Evolutionary conservation across 805 yeast genomes (phyloP), one percentile per base, ranked within the genome.

Genomic region (Zygoascus bituminiphila): DNA sequence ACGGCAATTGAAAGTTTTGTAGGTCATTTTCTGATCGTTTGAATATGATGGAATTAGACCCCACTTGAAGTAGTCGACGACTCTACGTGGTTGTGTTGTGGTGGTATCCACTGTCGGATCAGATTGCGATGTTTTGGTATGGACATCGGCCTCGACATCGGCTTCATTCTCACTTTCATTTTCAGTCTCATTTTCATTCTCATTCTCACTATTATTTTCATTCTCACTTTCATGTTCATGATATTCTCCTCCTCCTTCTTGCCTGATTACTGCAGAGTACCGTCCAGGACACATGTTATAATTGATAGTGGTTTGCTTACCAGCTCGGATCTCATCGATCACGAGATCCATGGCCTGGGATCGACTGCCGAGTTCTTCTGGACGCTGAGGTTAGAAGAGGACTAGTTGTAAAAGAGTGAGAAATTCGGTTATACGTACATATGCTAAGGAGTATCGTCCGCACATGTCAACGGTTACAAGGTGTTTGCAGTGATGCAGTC

Each of bases 41-140:
- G 62, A 54, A 24, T 40, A 61, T 7, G 62, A 57, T 0, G 96
- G 95, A 0, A 85, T 73, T 33, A 88, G 65, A 0, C 95, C 93
- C 85, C 95, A 88, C 42, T 74, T 75, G 93, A 86, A 85, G 40
- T 74, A 72, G 48, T 76, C 67, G 2, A 77, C 46, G 5, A 55
- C 48, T 29, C 8, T 29, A 12, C 33, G 33, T 12, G 33, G 33
- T 4, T 12, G 15, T 29, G 10, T 15, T 4, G 33, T 29, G n/a
- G 33, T 7, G 3, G 33, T 29, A 2, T 29, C 33, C n/a, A n/a
- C n/a, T n/a, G n/a, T n/a, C 33, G 33, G 33, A 15, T 29, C 33
- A 7, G 8, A 7, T n/a, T 40, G 21, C 12, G 20, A 2, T n/a
- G 39, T 29, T 19, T 24, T 26, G n/a, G n/a, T n/a, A n/a, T n/a